Base-by-base conservation (phyloP, 140 eudicot species). In the Stevia rebaudiana region DNA sequence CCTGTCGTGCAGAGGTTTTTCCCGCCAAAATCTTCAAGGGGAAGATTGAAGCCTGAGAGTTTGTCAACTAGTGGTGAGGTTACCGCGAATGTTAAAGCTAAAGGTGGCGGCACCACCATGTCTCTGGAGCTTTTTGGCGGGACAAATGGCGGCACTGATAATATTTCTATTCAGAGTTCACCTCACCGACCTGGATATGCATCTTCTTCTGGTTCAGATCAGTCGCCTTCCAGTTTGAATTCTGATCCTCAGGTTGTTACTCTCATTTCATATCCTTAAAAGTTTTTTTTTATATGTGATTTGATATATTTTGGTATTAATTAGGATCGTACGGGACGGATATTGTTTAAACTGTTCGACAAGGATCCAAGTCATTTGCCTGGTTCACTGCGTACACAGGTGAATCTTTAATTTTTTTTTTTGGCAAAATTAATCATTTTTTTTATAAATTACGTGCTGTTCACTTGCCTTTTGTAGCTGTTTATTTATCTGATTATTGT, bases 281-380 rank as follows among this genome's bases (percentile, higher is more conserved):
- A 6, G 28, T 58, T 24, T 19, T 22, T 47, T 17, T 55, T n/a
- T 33, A 62, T 23, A 13, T 41, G 18, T 56, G 44, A 69, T 54
- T 62, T 13, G 42, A 35, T 36, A 46, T 54, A 12, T 25, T 9
- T 60, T 73, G 53, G 30, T 56, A 6, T 25, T 23, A 33, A 46
- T 30, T 72, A 83, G 99, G 92, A 86, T 82, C 97, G 95, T 5
- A 85, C 95, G 7, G 97, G 90, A 30, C 76, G 99, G 28, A 85
- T 92, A 48, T 43, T 74, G 30, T 92, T 92, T 78, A 92, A 92
- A 76, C 75, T 92, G 58, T 88, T 92, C 25, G 99, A 83, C 74
- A 85, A 83, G 79, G 95, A 92, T 81, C 99, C 99, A 61, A 88
- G 94, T 78, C 90, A 88, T 70, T 78, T 92, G 63, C 99, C 99